These are phyloP conservation scores for Poronia punctata DNA, from an alignment of 495 filamentous ascomycete genomes.

Conservation along the genomic window DNA sequence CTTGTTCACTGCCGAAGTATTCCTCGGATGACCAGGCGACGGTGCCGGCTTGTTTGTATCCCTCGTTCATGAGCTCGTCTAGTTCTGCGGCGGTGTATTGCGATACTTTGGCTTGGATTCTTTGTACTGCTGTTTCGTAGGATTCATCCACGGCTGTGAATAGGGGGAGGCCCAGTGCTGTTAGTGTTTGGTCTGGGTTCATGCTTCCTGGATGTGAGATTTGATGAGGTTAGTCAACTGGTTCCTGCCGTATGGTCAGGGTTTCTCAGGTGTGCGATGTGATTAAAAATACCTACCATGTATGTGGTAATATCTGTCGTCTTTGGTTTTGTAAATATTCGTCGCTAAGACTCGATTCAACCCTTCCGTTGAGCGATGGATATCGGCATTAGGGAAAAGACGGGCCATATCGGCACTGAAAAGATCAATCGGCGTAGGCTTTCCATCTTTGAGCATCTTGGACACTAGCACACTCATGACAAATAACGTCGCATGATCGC, in stretches of 20 bases:
- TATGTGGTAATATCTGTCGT: slow-evolving; percentile 41
- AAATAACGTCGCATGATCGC: slow-evolving; percentile 20
- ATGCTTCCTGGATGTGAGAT: slow-evolving; percentile 22
- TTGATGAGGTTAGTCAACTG: too few species aligned
- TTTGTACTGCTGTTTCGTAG: slow-evolving; percentile 2
- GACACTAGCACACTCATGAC: slow-evolving; percentile 11
- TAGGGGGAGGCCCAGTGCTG: slow-evolving; percentile 6
- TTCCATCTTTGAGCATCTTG: slow-evolving; percentile 3
- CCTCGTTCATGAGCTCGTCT: slow-evolving; percentile 23
- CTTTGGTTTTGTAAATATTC: slow-evolving; percentile 46
- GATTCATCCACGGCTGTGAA: slow-evolving; percentile 1
- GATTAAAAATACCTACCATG: slow-evolving; percentile 37
- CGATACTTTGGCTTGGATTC: slow-evolving; percentile 4
- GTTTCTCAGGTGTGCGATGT: too few species aligned
- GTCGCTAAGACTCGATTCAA: slow-evolving; percentile 21
- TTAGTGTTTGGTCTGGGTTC: slow-evolving; percentile 32
- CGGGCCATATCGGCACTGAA: not conserved
- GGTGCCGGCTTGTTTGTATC: slow-evolving; percentile 39
- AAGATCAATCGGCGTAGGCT: not conserved
- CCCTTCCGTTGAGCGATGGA: slow-evolving; percentile 7
- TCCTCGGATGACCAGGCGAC: slow-evolving; percentile 24
- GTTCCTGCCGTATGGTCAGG: too few species aligned
- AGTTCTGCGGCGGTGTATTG: slow-evolving; percentile 3
- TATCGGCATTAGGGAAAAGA: slow-evolving; percentile 4
- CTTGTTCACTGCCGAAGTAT: slow-evolving; percentile 38